phyloP scores from a whole-genome alignment of 768 basidiomycete species.

The Boletus subcaerulescens region DNA sequence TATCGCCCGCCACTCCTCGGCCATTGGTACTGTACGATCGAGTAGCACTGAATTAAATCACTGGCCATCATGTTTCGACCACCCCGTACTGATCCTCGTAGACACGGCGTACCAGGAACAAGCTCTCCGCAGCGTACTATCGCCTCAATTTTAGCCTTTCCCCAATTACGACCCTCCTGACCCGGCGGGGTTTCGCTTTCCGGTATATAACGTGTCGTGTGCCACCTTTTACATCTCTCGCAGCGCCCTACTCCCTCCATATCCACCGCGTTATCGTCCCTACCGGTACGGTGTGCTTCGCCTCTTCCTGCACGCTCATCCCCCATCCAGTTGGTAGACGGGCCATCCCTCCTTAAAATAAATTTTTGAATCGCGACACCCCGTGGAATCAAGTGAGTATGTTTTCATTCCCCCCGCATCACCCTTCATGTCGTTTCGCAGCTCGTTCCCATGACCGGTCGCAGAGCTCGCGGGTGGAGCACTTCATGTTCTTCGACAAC shows the following conservation, averaged over 20 bases:
- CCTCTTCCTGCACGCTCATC: background rate
- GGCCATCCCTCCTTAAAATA: background rate
- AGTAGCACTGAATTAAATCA: too few species aligned
- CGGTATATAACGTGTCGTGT: conserved; percentile 28
- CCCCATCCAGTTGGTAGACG: background rate
- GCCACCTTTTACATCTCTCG: conserved; percentile 6
- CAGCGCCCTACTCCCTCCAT: background rate
- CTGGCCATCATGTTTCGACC: background rate
- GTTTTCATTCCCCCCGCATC: background rate
- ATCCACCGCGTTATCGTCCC: background rate
- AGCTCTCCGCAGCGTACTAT: conserved; percentile 8
- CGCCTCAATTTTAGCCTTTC: background rate
- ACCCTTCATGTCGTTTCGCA: background rate
- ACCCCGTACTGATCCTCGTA: conserved; percentile 2
- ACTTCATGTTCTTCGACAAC: conserved; percentile 20
- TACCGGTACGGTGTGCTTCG: background rate
- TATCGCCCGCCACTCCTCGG: conserved; percentile 1
- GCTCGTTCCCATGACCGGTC: background rate
- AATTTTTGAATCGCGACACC: too few species aligned
- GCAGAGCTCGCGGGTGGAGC: conserved; percentile 17
- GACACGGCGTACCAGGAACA: too few species aligned
- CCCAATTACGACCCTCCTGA: conserved; percentile 15
- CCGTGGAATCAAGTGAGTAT: background rate
- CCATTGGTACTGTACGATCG: too few species aligned
- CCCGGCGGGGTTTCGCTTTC: conserved; percentile 2